Evolutionary conservation across 1,284 basidiomycete species (phyloP), one percentile per base, ranked within the genome.

Genomic region (Ceratobasidium sp.): DNA sequence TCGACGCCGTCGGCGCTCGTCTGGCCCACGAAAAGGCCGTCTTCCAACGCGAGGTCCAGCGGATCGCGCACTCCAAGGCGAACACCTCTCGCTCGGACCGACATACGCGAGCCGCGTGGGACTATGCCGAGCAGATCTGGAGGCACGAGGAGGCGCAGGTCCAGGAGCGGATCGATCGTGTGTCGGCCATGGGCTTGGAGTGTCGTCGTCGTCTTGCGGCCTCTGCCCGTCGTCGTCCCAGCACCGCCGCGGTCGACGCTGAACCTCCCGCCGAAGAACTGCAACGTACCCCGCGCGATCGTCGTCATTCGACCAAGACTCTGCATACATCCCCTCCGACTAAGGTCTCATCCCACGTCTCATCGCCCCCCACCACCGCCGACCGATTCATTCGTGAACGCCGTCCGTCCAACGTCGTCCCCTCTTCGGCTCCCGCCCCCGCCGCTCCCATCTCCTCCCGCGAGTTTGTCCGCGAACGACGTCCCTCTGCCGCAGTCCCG

Each of bases 71-170:
- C 18, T 64, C 60, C 23, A 63, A 61, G 33, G 58, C 72, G 2
- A 64, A 55, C 39, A 75, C 72, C 2, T 28, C 72, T 12, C 58
- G 72, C 26, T 18, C 46, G 3, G 72, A 75, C 46, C 72, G 72
- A 75, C 72, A 75, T 49, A 75, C 72, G 28, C 58, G 46, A 10
- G 20, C 44, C 28, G 72, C 72, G 0, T 75, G 72, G 72, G 72
- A 75, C 72, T 75, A 75, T 55, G 72, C 72, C 10, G 72, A 75
- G 18, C 72, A 66, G 72, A 75, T 75, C 28, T 75, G 72, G 72
- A 9, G 72, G 28, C 42, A 49, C 46, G 72, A 75, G 51, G 72
- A 75, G 49, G 13, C 7, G 23, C 44, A 60, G 42, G 55, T 75
- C 61, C 72, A 75, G 46, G 72, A 75, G 13, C 72, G 72, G 28